Conservation (phyloP, 768 basidiomycete genomes). For the Hericium alpestre region DNA sequence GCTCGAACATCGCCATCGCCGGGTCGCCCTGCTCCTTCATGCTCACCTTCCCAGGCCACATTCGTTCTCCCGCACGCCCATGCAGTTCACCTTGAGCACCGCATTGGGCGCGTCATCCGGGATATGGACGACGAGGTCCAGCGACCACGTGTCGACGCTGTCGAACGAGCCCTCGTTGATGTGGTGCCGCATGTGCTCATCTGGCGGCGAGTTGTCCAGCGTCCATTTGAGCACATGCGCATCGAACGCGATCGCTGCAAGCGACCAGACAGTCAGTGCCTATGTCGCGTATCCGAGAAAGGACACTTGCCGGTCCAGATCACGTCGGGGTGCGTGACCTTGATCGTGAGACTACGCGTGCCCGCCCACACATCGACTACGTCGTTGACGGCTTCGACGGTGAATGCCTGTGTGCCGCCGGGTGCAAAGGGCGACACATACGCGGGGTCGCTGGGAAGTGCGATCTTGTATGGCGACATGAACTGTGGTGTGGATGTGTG, state of each 20-base stretch:
- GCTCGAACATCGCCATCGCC: conserved; percentile 65
- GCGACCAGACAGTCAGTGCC: no score
- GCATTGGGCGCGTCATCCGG: conserved; percentile 15
- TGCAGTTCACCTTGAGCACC: conserved; percentile 47
- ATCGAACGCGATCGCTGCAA: conserved; percentile 77
- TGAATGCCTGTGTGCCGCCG: conserved; percentile 29
- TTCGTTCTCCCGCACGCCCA: conserved; percentile 73
- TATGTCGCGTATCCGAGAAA: neutral
- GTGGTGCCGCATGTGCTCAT: conserved; percentile 70
- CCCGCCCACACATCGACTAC: conserved; percentile 42
- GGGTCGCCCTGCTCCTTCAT: conserved; percentile 38
- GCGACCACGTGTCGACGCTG: conserved; percentile 57
- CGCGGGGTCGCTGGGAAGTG: conserved; percentile 37
- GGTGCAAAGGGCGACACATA: conserved; percentile 16
- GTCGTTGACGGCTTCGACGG: conserved; percentile 49
- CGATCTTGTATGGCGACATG: conserved; percentile 73
- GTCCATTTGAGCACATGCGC: conserved; percentile 84
- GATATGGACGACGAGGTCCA: conserved; percentile 63
- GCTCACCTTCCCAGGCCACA: conserved; percentile 64
- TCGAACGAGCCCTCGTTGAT: conserved; percentile 89
- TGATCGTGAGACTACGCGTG: conserved; percentile 59
- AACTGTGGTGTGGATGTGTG: conserved; percentile 40
- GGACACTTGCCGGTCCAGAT: conserved; percentile 68
- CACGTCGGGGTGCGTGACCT: conserved; percentile 65
- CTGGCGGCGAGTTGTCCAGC: conserved; percentile 67